Base-by-base conservation (phyloP, 208 protist species). In the Wallacemonas sp. region DNA sequence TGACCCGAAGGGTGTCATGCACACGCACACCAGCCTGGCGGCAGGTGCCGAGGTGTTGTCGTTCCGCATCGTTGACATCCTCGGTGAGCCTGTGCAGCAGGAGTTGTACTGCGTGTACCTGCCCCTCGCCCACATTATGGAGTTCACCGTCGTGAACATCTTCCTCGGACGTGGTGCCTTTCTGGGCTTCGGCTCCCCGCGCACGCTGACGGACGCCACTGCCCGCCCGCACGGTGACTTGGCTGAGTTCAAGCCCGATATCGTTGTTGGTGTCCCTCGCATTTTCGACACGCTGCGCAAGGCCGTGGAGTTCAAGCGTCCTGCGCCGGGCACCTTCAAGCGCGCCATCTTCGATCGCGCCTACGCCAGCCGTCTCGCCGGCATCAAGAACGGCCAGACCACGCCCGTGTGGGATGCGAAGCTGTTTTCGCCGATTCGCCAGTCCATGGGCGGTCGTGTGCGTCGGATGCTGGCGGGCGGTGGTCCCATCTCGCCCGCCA, bases 81-180 rank as follows among this genome's bases (percentile, higher is more conserved):
- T 69, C n/a, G 64, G 32, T 11, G 12, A 28, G 50, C 52, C 44
- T 12, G 16, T 46, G 52, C 5, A 7, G 23, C 16, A 61, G 10
- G 82, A 94, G 32, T 73, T 57, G 23, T 86, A 91, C 61, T 74
- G 91, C 20, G 74, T 82, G 0, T 95, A 93, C 55, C 68, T 95
- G 3, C 89, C 89, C 25, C 63, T 93, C 2, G 89, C 87, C 23
- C 89, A 95, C 70, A 89, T 95, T 64, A 76, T 95, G 39, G 89
- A 95, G 65, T 61, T 89, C 32, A 52, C 50, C 8, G 82, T 81
- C 14, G 25, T 88, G 26, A 76, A 61, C 18, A 29, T 84, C 39
- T 62, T 93, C 31, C 36, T 93, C 41, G 14, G 62, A 10, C 61
- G 75, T 22, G 87, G 82, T 38, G 67, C 48, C 39, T 25, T 71